Evolutionary conservation across 2,329 filamentous ascomycete genomes (phyloP), one percentile per base, ranked within the genome.

Genomic region (Phoma sp.): DNA sequence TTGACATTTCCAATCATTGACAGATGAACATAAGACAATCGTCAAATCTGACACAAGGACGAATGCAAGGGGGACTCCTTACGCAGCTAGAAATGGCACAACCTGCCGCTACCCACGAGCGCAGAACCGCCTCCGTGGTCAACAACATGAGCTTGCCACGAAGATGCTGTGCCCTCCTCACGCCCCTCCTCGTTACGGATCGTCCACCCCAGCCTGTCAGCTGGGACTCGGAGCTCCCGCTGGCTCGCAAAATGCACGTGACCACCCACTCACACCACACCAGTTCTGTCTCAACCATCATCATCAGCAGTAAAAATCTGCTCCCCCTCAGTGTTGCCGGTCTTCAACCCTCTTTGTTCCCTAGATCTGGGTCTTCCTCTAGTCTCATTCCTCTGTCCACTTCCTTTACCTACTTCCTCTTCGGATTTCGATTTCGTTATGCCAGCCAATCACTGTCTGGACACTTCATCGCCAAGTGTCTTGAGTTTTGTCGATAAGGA

Each of bases 341-440:
- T 9, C 17, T 21, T 45, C 33, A 23, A 11, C 34, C 48, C 40
- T 49, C 51, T 54, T 54, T 54, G 51, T 54, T 42, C 46, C 45
- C 17, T 34, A 42, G 28, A 21, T 30, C 33, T 29, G 51, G 65
- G 55, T 56, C 39, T 53, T 18, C 20, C 45, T 48, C 37, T 56
- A 56, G 51, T 51, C 56, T 62, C 33, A 39, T 50, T 40, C 30
- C 49, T 40, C 32, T 58, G 57, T 55, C 45, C 34, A 42, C 36
- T 55, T n/a, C n/a, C n/a, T n/a, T n/a, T n/a, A n/a, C n/a, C n/a
- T n/a, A n/a, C n/a, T n/a, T 40, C 45, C 38, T 39, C 18, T 40
- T 28, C 28, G 6, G 43, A 47, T 29, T 17, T 39, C 32, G 25
- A 23, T 36, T 28, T 15, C n/a, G 23, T 39, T 20, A 32, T 52